Percentiles rank a stretch among this genome's conserved stretches.
phyloP scores from a whole-genome alignment of 331 rosid genomes.

The Quercus lobata region DNA sequence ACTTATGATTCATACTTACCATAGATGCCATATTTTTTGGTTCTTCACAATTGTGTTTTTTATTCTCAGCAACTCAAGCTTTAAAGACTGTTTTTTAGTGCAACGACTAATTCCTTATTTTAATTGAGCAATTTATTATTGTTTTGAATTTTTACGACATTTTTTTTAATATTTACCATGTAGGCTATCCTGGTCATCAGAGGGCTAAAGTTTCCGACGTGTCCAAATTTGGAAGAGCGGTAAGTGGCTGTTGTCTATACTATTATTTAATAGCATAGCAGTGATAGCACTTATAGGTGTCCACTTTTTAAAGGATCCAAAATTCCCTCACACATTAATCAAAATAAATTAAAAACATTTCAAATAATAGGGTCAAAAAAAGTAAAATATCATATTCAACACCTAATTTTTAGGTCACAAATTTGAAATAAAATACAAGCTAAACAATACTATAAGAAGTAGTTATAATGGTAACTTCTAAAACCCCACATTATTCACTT shows the following conservation, averaged over 20 bases:
- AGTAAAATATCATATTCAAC: no score
- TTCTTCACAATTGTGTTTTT: not conserved
- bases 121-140: not conserved
- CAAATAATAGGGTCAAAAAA: no score
- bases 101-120: not conserved
- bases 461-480: no score
- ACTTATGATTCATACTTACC: not conserved
- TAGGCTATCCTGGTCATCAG: constrained; percentile 55
- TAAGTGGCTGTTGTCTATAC: constrained; percentile 32
- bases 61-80: not conserved
- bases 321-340: no score
- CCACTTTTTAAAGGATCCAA: no score
- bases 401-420: no score
- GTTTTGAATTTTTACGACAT: not conserved
- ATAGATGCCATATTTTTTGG: not conserved
- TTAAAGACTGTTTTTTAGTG: not conserved
- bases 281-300: no score
- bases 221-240: constrained; percentile 65
- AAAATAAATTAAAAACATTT: no score
- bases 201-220: constrained; percentile 64
- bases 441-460: no score
- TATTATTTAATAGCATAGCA: no score
- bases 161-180: not conserved
- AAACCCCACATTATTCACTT: no score
- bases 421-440: no score